Evolutionary conservation across 2,329 filamentous ascomycete species (phyloP).

Genomic region (Cladophialophora chaetospira): DNA sequence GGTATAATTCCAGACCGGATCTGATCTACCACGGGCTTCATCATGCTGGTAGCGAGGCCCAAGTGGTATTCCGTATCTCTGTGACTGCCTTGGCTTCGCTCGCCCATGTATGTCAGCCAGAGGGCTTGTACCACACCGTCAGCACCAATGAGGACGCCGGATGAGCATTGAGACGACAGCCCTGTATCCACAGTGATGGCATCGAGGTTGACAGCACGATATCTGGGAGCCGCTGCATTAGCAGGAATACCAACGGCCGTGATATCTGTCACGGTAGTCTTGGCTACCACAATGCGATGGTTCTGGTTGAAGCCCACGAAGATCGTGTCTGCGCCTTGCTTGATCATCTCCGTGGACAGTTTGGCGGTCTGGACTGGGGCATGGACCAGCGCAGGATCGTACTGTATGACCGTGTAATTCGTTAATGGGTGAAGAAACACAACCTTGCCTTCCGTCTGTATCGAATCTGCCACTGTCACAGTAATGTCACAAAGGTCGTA

Average conservation of each 20-base stretch:
- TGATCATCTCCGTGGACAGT: slow-evolving; percentile 77
- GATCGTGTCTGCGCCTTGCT: slow-evolving; percentile 89
- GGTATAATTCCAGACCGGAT: slow-evolving; percentile 80
- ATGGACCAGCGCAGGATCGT: slow-evolving; percentile 89
- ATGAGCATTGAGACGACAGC: slow-evolving; percentile 86
- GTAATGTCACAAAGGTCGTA: slow-evolving; percentile 97
- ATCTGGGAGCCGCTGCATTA: slow-evolving; percentile 86
- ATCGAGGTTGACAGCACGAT: slow-evolving; percentile 92
- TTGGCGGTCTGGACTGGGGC: slow-evolving; percentile 89
- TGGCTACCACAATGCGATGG: slow-evolving; percentile 86
- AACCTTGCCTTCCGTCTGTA: slow-evolving; percentile 91
- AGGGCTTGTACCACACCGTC: slow-evolving; percentile 92
- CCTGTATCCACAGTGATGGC: slow-evolving; percentile 96
- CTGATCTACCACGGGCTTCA: slow-evolving; percentile 84
- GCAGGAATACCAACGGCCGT: slow-evolving; percentile 95
- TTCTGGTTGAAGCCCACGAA: slow-evolving; percentile 99
- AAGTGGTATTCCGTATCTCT: slow-evolving; percentile 97
- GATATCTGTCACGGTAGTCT: slow-evolving; percentile 94
- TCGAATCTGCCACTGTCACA: slow-evolving; percentile 93
- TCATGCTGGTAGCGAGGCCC: slow-evolving; percentile 81
- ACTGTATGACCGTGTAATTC: slow-evolving; percentile 94
- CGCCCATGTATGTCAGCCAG: slow-evolving; percentile 95
- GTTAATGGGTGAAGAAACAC: slow-evolving; percentile 95
- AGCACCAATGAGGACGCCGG: slow-evolving; percentile 84
- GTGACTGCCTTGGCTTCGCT: slow-evolving; percentile 74